Conservation (phyloP, 169 alveolate genomes). For the Theileria luwenshuni region DNA sequence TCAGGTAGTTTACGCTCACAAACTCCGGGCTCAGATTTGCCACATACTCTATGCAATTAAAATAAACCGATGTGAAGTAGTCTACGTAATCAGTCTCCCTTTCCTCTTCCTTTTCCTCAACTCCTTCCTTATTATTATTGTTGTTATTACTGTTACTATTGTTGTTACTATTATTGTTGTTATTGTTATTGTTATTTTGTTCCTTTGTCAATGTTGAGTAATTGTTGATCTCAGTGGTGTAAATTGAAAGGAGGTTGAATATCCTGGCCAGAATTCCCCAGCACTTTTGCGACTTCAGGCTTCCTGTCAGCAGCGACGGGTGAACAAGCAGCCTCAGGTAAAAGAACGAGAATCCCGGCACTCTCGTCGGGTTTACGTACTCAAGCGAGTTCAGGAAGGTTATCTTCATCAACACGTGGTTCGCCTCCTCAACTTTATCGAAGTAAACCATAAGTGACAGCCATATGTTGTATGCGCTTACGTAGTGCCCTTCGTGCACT, state of each 20-base stretch:
- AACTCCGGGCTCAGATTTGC: constrained; percentile 75
- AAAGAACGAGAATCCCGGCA: constrained; percentile 95
- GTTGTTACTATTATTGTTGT: background rate
- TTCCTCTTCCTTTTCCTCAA: constrained; percentile 23
- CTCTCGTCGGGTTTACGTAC: constrained; percentile 85
- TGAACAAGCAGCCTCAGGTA: constrained; percentile 95
- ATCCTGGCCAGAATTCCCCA: constrained; percentile 76
- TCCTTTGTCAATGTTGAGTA: constrained; percentile 1
- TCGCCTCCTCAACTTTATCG: constrained; percentile 71
- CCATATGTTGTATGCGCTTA: constrained; percentile 72
- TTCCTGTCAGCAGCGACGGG: constrained; percentile 85
- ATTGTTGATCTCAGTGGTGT: constrained; percentile 53
- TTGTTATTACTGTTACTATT: constrained; percentile 26
- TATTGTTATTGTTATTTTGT: background rate
- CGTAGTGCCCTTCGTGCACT: constrained; percentile 74
- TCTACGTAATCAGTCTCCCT: constrained; percentile 33
- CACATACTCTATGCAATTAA: constrained; percentile 68
- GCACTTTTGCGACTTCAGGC: constrained; percentile 76
- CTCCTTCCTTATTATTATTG: constrained; percentile 2
- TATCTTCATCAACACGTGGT: constrained; percentile 69
- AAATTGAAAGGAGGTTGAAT: constrained; percentile 65
- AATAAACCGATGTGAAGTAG: constrained; percentile 15
- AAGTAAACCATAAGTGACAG: constrained; percentile 73
- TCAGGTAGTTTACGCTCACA: constrained; percentile 88
- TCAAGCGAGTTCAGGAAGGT: constrained; percentile 73